Evolutionary conservation across 441 rosid genomes (phyloP).

Genomic region (Arabidopsis lyrata): DNA sequence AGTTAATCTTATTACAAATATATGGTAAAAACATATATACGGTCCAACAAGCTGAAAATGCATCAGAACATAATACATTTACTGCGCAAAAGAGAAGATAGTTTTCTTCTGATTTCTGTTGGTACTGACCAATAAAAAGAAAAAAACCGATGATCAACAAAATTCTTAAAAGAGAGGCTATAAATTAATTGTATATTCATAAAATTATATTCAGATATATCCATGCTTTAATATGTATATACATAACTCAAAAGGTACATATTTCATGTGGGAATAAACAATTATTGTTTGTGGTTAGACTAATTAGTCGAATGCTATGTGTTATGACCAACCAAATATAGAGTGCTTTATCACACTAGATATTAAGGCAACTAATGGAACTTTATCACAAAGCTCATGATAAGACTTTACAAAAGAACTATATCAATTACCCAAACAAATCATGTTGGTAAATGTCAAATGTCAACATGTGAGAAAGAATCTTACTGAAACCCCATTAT

Average conservation of each 20-base stretch:
- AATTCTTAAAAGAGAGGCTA: neutral
- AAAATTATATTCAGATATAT: neutral
- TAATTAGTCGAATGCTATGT: neutral
- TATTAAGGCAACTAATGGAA: neutral
- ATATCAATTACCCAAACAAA: conserved; percentile 42
- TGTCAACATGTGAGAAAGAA: conserved; percentile 36
- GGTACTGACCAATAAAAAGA: too few relatives aligned
- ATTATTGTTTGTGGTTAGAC: too few relatives aligned
- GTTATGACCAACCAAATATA: neutral
- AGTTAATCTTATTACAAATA: neutral
- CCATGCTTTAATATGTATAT: neutral
- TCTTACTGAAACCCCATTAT: conserved; percentile 30
- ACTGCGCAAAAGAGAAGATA: too few relatives aligned
- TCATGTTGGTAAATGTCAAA: conserved; percentile 40
- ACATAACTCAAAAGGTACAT: too few relatives aligned
- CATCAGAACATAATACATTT: neutral
- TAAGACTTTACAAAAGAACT: conserved; percentile 40
- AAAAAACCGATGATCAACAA: neutral
- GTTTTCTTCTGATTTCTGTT: too few relatives aligned
- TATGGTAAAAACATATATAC: neutral
- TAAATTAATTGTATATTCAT: neutral
- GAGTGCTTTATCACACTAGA: conserved; percentile 13
- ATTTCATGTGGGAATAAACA: too few relatives aligned
- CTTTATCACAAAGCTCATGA: conserved; percentile 33
- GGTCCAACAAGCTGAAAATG: neutral